Evolutionary conservation across 2,329 filamentous ascomycete genomes (phyloP).

Genomic region (Tolypocladium capitatum): DNA sequence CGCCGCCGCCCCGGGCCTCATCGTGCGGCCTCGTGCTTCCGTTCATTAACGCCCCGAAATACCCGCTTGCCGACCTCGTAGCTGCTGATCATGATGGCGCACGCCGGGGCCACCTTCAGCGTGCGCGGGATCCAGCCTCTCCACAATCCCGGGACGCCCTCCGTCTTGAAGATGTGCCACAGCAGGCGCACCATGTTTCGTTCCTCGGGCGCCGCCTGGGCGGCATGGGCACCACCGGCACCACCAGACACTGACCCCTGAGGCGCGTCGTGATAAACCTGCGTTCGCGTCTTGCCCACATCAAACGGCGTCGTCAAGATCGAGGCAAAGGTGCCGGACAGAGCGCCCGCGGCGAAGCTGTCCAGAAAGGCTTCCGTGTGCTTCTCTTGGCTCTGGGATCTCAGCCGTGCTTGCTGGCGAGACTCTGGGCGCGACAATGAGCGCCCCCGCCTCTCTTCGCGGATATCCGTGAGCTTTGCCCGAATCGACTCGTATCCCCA

Average conservation of each 20-base stretch:
- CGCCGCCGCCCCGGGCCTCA: background rate
- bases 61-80: conserved; percentile 93
- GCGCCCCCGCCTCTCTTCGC: conserved; percentile 38
- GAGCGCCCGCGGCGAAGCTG: conserved; percentile 75
- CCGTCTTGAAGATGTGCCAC: conserved; percentile 80
- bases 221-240: conserved; percentile 18
- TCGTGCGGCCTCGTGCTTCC: conserved; percentile 5
- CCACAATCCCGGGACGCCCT: conserved; percentile 73
- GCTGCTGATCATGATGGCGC: conserved; percentile 97
- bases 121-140: conserved; percentile 84
- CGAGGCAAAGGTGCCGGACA: conserved; percentile 73
- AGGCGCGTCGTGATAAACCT: conserved; percentile 55
- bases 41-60: conserved; percentile 61
- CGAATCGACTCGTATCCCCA: conserved; percentile 88
- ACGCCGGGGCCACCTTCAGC: conserved; percentile 88
- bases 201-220: conserved; percentile 49
- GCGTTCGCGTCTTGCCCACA: conserved; percentile 90
- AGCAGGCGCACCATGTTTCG: conserved; percentile 68
- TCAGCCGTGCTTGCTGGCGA: conserved; percentile 30
- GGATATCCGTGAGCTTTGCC: conserved; percentile 53
- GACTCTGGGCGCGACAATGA: conserved; percentile 20
- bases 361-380: conserved; percentile 70
- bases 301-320: conserved; percentile 91
- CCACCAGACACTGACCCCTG: conserved; percentile 11
- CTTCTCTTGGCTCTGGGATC: conserved; percentile 53